Conservation (phyloP, 768 basidiomycete genomes). For the Mycena latifolia region DNA sequence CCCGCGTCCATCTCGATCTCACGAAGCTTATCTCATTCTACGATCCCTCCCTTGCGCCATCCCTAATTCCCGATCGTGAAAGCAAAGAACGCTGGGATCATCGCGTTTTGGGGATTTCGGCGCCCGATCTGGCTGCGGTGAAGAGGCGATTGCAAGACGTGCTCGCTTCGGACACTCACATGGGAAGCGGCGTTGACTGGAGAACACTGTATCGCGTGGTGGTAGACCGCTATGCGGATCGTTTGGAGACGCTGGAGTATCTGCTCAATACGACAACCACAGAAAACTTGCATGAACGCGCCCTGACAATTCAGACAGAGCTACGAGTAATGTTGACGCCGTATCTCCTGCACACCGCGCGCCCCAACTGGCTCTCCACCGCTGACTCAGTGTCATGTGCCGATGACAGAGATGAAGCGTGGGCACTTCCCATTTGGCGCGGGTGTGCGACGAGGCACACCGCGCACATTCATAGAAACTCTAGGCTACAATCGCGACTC, state of each 20-base stretch:
- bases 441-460: conserved; percentile 41
- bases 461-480: conserved; percentile 6
- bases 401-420: too few relatives aligned
- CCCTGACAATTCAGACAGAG: conserved; percentile 9
- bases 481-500: conserved; percentile 30
- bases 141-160: conserved; percentile 28
- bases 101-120: conserved; percentile 42
- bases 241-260: conserved; percentile 43
- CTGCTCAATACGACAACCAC: conserved; percentile 31
- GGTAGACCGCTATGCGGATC: conserved; percentile 46
- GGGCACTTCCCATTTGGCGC: conserved; percentile 46
- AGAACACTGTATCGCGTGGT: conserved; percentile 42
- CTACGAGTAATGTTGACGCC: conserved; percentile 30
- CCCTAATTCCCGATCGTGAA: conserved; percentile 42
- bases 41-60: conserved; percentile 46
- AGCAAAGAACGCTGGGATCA: conserved; percentile 45
- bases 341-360: conserved; percentile 13
- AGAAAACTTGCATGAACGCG: conserved; percentile 2
- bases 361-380: too few relatives aligned
- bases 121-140: conserved; percentile 34
- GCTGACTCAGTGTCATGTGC: too few relatives aligned
- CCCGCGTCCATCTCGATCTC: conserved; percentile 48
- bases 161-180: not conserved
- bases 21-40: conserved; percentile 52
- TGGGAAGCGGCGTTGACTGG: conserved; percentile 50